Conservation (phyloP, 2,329 filamentous ascomycete genomes). For the Neonectria hederae region DNA sequence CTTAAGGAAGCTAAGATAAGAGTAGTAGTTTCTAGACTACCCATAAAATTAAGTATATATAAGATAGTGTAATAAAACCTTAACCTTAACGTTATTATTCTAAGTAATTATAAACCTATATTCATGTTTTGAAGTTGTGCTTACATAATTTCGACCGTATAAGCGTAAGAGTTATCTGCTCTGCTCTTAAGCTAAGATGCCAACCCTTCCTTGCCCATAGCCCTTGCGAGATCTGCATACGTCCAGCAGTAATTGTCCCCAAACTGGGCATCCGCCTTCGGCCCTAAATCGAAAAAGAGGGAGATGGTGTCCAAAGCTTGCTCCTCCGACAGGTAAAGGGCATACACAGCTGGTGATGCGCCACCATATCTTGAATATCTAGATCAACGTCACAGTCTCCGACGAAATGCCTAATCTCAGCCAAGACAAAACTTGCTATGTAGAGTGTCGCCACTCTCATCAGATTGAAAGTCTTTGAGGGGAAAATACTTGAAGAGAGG, state of each 20-base stretch:
- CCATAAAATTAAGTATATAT: too few species aligned
- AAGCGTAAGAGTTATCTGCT: not conserved
- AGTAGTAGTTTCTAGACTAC: not conserved
- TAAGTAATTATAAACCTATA: not conserved
- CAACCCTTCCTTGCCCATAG: not conserved
- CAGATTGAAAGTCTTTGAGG: not conserved
- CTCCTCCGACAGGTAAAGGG: not conserved
- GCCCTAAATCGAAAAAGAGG: not conserved
- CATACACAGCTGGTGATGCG: not conserved
- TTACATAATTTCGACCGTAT: not conserved
- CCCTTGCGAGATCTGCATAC: not conserved
- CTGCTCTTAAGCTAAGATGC: not conserved
- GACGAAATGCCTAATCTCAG: not conserved
- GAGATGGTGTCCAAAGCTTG: not conserved
- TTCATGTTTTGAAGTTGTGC: not conserved
- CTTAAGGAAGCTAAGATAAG: not conserved
- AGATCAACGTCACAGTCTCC: not conserved
- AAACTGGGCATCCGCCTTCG: not conserved
- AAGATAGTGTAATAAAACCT: too few species aligned
- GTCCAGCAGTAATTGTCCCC: not conserved
- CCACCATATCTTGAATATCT: not conserved
- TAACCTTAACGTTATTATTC: not conserved
- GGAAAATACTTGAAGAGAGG: not conserved
- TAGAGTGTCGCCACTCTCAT: not conserved
- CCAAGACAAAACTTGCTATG: not conserved